Percentiles rank a stretch among this genome's conserved stretches.
These are phyloP conservation scores for Gaertneriomyces sp. DNA, from an alignment of 192 early-diverging fungal genomes.

Conservation along the genomic window DNA sequence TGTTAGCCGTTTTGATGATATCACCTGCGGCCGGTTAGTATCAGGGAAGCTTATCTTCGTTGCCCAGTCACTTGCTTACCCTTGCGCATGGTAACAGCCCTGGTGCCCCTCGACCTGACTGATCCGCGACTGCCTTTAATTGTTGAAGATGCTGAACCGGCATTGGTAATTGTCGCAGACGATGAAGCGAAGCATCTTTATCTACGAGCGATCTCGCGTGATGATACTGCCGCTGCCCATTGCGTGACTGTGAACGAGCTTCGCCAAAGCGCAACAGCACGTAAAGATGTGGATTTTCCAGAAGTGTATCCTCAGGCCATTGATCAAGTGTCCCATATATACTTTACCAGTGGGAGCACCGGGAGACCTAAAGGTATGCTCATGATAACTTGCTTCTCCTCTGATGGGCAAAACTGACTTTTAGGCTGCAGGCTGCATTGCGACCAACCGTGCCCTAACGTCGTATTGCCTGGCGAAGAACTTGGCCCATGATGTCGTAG, in stretches of 20 bases:
- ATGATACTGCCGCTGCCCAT: neutral
- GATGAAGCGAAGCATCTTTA: constrained; percentile 2
- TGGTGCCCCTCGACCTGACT: constrained; percentile 33
- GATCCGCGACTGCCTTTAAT: constrained; percentile 37
- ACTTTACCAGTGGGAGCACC: constrained; percentile 37
- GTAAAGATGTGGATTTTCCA: no score
- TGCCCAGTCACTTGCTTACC: no score
- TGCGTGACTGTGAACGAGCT: neutral
- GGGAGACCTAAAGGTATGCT: constrained; percentile 35
- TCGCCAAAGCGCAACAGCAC: no score
- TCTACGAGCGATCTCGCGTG: neutral
- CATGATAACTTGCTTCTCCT: neutral
- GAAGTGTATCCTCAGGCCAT: no score
- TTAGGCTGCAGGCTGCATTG: constrained; percentile 22
- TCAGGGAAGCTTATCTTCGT: no score
- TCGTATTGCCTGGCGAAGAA: constrained; percentile 30
- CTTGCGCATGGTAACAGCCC: constrained; percentile 3
- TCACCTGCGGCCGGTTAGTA: constrained; percentile 1
- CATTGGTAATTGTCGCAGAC: constrained; percentile 23
- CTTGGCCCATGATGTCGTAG: constrained; percentile 13
- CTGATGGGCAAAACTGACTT: neutral
- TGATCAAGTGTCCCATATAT: constrained; percentile 28
- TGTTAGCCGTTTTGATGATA: constrained; percentile 20
- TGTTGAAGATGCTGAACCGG: constrained; percentile 31
- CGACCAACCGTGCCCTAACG: constrained; percentile 23